Evolutionary conservation across 305 asterid species (phyloP), one percentile per base, ranked within the genome.

Genomic region (Solanum hybrid): DNA sequence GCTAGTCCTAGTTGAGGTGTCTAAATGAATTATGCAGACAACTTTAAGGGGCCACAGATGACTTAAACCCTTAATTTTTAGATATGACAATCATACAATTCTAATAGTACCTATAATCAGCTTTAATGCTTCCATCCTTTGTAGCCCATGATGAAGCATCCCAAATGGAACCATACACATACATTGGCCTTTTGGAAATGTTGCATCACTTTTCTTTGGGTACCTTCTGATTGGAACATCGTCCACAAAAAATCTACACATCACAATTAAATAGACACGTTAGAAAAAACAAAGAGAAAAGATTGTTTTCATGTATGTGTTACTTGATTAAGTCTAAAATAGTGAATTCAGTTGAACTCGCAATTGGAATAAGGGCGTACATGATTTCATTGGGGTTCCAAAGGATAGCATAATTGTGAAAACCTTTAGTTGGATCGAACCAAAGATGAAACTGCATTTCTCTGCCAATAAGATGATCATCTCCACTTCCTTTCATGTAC

Each of bases 91-190:
- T 69, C 31, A 24, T 28, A 11, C 33, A 69, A 69, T 69, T 69
- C 5, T 37, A 69, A 69, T 2, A 0, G 76, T 69, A 69, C 76
- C 16, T 69, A 69, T 69, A 96, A 80, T 96, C 95, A 1, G 95
- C 98, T 88, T 91, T 94, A 94, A 94, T 95, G 86, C 85, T 92
- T n/a, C 99, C 99, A 14, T 94, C 89, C 42, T 96, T 98, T 0
- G 99, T 96, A 87, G 99, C 99, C 99, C 99, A 96, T 0, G 98
- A 90, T 2, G 98, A 96, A 31, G 99, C 99, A 39, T 96, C 98
- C 99, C 99, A 96, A 5, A 96, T 93, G 0, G 99, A 96, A 3
- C 97, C 99, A 39, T 96, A 95, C 74, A 93, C 86, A 90, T 93
- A 94, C 98, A 96, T 92, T 18, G 98, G 96, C 89, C 98, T 91